Conservation (phyloP, 129 eudicot genomes). For the Chrysanthemum lavandulifolium region DNA sequence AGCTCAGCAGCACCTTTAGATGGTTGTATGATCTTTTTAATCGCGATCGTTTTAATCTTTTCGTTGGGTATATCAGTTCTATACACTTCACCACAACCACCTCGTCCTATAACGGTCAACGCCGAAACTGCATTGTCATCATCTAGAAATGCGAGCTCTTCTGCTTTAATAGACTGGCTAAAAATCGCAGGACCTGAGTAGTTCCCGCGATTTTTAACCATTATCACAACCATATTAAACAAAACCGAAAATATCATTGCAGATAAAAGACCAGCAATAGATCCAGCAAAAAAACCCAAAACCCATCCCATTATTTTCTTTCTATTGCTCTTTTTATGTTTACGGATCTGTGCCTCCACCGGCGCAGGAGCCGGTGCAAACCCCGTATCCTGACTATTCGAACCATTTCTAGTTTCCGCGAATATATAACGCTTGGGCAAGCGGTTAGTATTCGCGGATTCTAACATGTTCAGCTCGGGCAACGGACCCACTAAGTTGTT, state of each 20-base stretch:
- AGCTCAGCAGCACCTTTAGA: slow-evolving; percentile 67
- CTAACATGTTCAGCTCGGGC: slow-evolving; percentile 40
- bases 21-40: slow-evolving; percentile 66
- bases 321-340: slow-evolving; percentile 28
- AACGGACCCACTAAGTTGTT: slow-evolving; percentile 54
- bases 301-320: slow-evolving; percentile 44
- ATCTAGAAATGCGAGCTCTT: slow-evolving; percentile 65
- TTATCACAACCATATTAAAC: slow-evolving; percentile 29
- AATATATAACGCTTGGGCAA: slow-evolving; percentile 61
- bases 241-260: slow-evolving; percentile 47
- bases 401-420: slow-evolving; percentile 37
- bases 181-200: slow-evolving; percentile 43
- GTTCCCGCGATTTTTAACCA: slow-evolving; percentile 34
- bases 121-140: slow-evolving; percentile 53
- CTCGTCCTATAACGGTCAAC: slow-evolving; percentile 64
- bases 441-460: slow-evolving; percentile 16
- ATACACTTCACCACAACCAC: slow-evolving; percentile 93
- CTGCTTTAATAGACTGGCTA: slow-evolving; percentile 62
- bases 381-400: slow-evolving; percentile 1
- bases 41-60: slow-evolving; percentile 65
- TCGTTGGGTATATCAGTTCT: slow-evolving; percentile 53
- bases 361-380: slow-evolving; percentile 37
- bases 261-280: slow-evolving; percentile 47
- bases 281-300: slow-evolving; percentile 63
- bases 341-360: background rate